phyloP scores from a whole-genome alignment of 2,329 filamentous ascomycete species.

The Monosporascus sp. region DNA sequence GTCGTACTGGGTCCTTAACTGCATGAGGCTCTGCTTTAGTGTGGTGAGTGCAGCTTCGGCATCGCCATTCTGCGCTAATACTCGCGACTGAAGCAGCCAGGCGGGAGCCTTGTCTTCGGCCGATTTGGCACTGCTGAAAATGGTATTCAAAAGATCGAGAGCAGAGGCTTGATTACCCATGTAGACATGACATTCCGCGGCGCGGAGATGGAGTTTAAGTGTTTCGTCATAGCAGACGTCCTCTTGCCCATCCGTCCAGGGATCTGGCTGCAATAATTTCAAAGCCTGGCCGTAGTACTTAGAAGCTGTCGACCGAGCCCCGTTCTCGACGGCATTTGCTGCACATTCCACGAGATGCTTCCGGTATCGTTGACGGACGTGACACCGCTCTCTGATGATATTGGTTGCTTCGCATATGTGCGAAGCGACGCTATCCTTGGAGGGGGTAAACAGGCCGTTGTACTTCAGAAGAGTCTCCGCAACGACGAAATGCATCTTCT shows the following conservation, averaged over 20 bases:
- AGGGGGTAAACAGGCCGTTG: conserved; percentile 53
- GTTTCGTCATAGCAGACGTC: conserved; percentile 87
- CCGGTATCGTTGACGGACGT: conserved; percentile 60
- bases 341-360: conserved; percentile 75
- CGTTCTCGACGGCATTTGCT: conserved; percentile 71
- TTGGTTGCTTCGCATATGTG: conserved; percentile 76
- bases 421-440: conserved; percentile 67
- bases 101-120: conserved; percentile 77
- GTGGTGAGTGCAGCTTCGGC: conserved; percentile 62
- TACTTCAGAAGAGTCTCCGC: conserved; percentile 76
- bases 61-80: conserved; percentile 71
- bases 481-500: conserved; percentile 83
- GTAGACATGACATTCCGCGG: conserved; percentile 78
- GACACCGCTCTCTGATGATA: conserved; percentile 64
- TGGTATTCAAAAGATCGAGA: conserved; percentile 59
- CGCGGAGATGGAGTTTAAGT: conserved; percentile 68
- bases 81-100: conserved; percentile 76
- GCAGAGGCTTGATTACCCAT: conserved; percentile 67
- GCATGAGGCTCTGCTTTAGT: conserved; percentile 65
- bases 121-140: conserved; percentile 66
- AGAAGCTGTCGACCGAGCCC: conserved; percentile 74
- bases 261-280: conserved; percentile 69
- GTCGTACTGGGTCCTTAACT: conserved; percentile 63
- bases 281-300: conserved; percentile 78
- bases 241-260: conserved; percentile 64